Conservation (phyloP, 805 yeast species). For the Spathaspora boniae region DNA sequence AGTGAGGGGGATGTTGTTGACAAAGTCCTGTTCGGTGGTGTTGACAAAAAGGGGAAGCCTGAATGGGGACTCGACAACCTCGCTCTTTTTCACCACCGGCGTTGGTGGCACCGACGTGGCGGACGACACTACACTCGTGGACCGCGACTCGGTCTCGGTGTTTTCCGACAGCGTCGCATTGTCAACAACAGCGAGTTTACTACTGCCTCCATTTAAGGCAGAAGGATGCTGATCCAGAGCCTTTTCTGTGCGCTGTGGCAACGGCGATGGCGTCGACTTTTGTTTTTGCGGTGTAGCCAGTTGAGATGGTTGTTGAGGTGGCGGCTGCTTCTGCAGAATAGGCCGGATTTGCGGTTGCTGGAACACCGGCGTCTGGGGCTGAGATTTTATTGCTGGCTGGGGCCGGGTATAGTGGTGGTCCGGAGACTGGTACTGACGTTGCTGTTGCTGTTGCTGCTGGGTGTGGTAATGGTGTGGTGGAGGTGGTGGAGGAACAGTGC, state of each 20-base stretch:
- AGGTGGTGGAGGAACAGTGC: too few species aligned
- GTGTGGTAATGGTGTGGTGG: neutral
- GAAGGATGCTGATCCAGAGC: neutral
- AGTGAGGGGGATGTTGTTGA: constrained; percentile 4
- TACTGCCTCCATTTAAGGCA: neutral
- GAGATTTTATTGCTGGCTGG: too few species aligned
- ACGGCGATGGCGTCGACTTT: neutral
- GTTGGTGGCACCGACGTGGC: constrained; percentile 5
- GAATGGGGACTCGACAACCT: neutral
- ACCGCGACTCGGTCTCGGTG: too few species aligned
- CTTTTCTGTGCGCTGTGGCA: too few species aligned
- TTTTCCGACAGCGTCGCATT: too few species aligned
- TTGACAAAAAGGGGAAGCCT: constrained; percentile 13
- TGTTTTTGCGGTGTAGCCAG: constrained; percentile 3
- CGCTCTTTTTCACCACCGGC: constrained; percentile 3
- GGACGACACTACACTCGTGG: too few species aligned
- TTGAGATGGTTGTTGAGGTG: constrained; percentile 1
- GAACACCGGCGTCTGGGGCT: too few species aligned
- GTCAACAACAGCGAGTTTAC: neutral
- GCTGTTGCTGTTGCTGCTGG: neutral
- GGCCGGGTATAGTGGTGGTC: too few species aligned
- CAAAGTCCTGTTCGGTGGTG: constrained; percentile 11
- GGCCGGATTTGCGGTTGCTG: constrained; percentile 1
- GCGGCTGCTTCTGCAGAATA: constrained; percentile 3
- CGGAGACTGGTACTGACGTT: constrained; percentile 3